Evolutionary conservation across 2,329 filamentous ascomycete genomes (phyloP), one percentile per base, ranked within the genome.

Genomic region (Thelonectria rubi): DNA sequence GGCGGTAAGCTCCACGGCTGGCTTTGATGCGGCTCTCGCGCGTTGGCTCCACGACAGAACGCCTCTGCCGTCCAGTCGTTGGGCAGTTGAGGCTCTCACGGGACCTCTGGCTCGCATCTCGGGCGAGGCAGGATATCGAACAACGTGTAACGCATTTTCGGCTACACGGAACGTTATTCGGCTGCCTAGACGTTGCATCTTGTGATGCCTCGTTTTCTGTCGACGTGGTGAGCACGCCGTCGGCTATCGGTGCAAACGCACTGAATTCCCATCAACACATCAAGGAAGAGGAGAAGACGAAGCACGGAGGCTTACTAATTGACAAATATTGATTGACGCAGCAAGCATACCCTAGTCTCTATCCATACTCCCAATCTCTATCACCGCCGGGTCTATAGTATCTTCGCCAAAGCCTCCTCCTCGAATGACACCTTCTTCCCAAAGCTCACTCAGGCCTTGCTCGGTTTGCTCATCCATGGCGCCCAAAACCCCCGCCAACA

Each of bases 401-500:
- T 64, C 58, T 50, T 69, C 68, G 42, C 59, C 58, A 24, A 43
- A 24, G 14, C 47, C 58, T 48, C 58, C 64, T 55, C 66, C 49
- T 47, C 37, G 56, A 40, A 60, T 60, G 43, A 77, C 71, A 21
- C 78, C 78, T 54, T 77, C 72, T 55, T 80, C 76, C 79, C 79
- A 82, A 39, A 81, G 70, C 40, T 74, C 74, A 63, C 72, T 71
- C 59, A 81, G 65, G 57, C 79, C 77, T 34, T 67, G 68, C 57
- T 81, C 79, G 26, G 77, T 74, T 53, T 79, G 75, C 55, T 78
- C 77, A 47, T 76, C 77, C 37, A 80, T 77, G 20, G 72, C 74
- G 70, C 79, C 80, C 26, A 78, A 73, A 58, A 81, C 75, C 30
- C 76, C 76, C 15, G 73, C 72, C 57, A 81, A 66, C 43, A 74